Percentiles rank a stretch among this genome's conserved stretches.
Conservation (phyloP, 768 basidiomycete species). For the Amanita subjunquillea region DNA sequence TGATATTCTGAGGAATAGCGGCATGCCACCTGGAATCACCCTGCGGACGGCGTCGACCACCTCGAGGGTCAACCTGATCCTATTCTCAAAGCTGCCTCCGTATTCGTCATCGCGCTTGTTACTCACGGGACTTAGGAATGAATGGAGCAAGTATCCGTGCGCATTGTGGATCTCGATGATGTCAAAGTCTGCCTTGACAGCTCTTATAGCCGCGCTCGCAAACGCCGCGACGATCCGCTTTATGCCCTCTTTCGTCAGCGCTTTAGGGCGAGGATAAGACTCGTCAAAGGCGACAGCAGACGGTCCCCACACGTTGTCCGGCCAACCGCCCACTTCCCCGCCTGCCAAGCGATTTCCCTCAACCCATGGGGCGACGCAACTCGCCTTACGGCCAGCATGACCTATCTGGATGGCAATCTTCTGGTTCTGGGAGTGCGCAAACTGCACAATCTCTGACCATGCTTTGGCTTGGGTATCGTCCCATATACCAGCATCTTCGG, state of each 20-base stretch:
- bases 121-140: conserved; percentile 47
- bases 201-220: conserved; percentile 36
- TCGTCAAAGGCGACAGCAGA: conserved; percentile 36
- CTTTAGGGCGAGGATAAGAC: conserved; percentile 41
- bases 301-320: conserved; percentile 46
- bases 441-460: conserved; percentile 46
- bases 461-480: conserved; percentile 41
- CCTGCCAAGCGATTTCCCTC: conserved; percentile 21
- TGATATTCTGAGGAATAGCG: conserved; percentile 65
- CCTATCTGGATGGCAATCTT: conserved; percentile 67
- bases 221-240: conserved; percentile 46
- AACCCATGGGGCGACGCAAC: conserved; percentile 55
- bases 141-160: conserved; percentile 49
- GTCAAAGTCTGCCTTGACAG: conserved; percentile 50
- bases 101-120: conserved; percentile 63
- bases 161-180: conserved; percentile 55
- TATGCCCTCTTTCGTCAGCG: conserved; percentile 47
- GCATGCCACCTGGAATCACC: conserved; percentile 48
- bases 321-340: conserved; percentile 37
- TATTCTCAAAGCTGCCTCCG: conserved; percentile 64
- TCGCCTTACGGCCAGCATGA: conserved; percentile 72
- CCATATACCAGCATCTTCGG: conserved; percentile 59
- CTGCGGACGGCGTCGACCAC: conserved; percentile 54
- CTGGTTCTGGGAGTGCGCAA: conserved; percentile 62
- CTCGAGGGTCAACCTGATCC: conserved; percentile 50